These are phyloP conservation scores for Saccharum hybrid DNA, from an alignment of 202 grass and related monocot species.

Conservation along the genomic window DNA sequence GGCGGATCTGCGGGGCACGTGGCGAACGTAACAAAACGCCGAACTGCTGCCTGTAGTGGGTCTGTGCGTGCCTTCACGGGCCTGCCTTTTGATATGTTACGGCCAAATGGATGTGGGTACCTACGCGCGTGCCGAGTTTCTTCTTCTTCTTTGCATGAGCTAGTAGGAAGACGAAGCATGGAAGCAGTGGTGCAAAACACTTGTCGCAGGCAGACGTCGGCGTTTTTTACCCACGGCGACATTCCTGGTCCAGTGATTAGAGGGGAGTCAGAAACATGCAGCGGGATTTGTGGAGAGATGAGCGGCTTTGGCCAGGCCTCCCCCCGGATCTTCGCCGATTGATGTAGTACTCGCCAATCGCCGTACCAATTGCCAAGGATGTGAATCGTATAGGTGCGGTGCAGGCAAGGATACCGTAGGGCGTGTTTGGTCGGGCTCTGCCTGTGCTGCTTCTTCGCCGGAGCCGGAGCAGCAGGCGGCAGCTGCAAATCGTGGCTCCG, in stretches of 20 bases:
- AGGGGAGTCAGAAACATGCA: neutral
- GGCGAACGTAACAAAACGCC: neutral
- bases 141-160: no score
- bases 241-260: neutral
- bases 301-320: neutral
- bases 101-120: neutral
- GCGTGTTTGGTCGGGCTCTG: no score
- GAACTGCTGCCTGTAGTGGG: neutral
- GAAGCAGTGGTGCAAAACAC: neutral
- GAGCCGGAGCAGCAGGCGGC: no score
- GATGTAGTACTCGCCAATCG: neutral
- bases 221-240: neutral
- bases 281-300: slow-evolving; percentile 18
- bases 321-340: neutral
- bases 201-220: neutral
- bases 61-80: neutral
- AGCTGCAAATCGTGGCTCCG: no score
- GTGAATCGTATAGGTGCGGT: neutral
- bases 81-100: neutral
- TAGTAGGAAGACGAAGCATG: neutral
- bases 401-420: no score
- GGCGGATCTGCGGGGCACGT: neutral
- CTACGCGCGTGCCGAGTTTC: neutral
- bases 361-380: neutral
- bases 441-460: no score